Conservation (phyloP, 352 stramenopile genomes). For the Phytopythium chamaehyphon region DNA sequence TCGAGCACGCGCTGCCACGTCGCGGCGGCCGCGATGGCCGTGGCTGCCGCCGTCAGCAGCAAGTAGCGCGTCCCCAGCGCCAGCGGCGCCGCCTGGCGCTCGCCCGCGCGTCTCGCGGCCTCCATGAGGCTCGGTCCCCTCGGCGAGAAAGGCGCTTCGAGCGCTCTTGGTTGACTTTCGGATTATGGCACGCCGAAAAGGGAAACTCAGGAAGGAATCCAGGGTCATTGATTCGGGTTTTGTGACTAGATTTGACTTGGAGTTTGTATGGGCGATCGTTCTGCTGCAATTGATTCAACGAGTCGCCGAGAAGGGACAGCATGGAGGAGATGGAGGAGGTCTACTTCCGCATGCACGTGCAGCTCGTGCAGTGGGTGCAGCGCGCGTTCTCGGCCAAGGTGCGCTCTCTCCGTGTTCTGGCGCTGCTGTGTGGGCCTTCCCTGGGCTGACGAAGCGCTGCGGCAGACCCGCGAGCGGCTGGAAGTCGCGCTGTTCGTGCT, state of each 20-base stretch:
- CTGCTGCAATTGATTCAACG: too few species aligned
- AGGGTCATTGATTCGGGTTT: too few species aligned
- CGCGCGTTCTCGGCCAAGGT: constrained; percentile 41
- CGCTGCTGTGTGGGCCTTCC: not conserved
- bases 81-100: constrained; percentile 7
- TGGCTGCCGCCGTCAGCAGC: constrained; percentile 57
- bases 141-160: too few species aligned
- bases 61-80: constrained; percentile 56
- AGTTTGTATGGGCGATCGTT: too few species aligned
- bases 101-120: not conserved
- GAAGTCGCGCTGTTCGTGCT: constrained; percentile 63
- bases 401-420: constrained; percentile 1
- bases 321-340: constrained; percentile 67
- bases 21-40: constrained; percentile 40
- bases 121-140: not conserved
- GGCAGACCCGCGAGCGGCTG: constrained; percentile 42
- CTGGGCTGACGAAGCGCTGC: not conserved
- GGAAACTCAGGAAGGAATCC: too few species aligned
- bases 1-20: constrained; percentile 35
- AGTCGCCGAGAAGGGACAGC: not conserved
- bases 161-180: too few species aligned
- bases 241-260: too few species aligned
- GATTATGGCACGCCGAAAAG: too few species aligned
- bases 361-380: constrained; percentile 46
- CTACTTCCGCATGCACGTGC: constrained; percentile 74